Percentiles rank a stretch among this genome's conserved stretches.
Evolutionary conservation across 2,329 filamentous ascomycete species (phyloP).

Genomic region (Scytalidium lignicola): DNA sequence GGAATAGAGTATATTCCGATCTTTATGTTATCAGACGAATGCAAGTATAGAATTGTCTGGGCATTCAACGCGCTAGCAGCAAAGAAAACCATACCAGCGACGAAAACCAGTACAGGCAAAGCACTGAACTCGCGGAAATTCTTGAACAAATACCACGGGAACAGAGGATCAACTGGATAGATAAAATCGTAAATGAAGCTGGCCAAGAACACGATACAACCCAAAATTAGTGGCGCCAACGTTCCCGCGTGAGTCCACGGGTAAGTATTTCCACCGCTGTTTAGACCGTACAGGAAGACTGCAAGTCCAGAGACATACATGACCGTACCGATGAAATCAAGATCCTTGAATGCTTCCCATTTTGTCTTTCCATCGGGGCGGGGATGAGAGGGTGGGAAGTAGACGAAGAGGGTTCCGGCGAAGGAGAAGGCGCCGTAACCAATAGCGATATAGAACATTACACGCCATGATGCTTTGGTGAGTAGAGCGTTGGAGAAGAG

Average conservation of each 20-base stretch:
- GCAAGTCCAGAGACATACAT: slow-evolving; percentile 36
- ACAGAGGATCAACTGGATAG: slow-evolving; percentile 33
- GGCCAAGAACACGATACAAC: slow-evolving; percentile 9
- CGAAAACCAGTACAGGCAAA: slow-evolving; percentile 33
- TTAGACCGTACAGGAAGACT: slow-evolving; percentile 39
- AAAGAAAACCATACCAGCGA: slow-evolving; percentile 39
- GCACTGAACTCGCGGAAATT: slow-evolving; percentile 34
- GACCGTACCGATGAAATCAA: slow-evolving; percentile 25
- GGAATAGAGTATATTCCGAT: slow-evolving; percentile 11
- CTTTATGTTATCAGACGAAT: slow-evolving; percentile 7
- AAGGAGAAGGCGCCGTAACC: slow-evolving; percentile 35
- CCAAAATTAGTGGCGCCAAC: slow-evolving; percentile 18
- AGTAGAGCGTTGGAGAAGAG: slow-evolving; percentile 31
- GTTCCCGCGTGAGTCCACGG: slow-evolving; percentile 36
- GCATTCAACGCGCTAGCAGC: slow-evolving; percentile 19
- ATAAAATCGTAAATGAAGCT: slow-evolving; percentile 24
- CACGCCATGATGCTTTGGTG: slow-evolving; percentile 35
- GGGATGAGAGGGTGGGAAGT: slow-evolving; percentile 29
- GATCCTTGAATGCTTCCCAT: slow-evolving; percentile 25
- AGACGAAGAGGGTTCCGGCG: slow-evolving; percentile 32
- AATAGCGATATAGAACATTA: slow-evolving; percentile 41
- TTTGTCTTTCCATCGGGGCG: slow-evolving; percentile 26
- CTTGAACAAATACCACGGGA: slow-evolving; percentile 37
- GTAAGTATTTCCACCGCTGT: slow-evolving; percentile 35
- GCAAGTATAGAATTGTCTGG: slow-evolving; percentile 12